These are phyloP conservation scores for Colletotrichum limetticola DNA, from an alignment of 2,329 filamentous ascomycete genomes.

Conservation along the genomic window DNA sequence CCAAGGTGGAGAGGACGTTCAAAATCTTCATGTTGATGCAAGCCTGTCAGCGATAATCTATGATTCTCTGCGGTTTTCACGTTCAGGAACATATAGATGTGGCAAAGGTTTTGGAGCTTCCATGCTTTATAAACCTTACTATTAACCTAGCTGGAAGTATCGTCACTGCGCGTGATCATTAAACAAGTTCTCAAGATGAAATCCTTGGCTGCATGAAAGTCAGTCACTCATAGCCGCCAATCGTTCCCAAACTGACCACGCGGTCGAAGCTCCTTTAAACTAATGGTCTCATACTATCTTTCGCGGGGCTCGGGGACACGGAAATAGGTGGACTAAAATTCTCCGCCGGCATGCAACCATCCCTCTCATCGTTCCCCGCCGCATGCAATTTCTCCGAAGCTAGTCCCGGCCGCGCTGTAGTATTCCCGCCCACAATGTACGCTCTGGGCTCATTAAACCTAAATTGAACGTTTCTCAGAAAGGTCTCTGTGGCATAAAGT, in stretches of 20 bases:
- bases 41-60: background rate
- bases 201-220: slow-evolving; percentile 17
- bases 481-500: background rate
- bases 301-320: background rate
- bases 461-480: background rate
- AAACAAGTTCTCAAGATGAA: background rate
- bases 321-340: slow-evolving; percentile 30
- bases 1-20: slow-evolving; percentile 5
- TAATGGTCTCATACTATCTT: background rate
- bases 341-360: background rate
- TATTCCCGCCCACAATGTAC: slow-evolving; percentile 12
- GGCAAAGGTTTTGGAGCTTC: too few relatives aligned
- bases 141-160: too few relatives aligned
- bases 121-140: too few relatives aligned
- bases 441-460: background rate
- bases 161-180: too few relatives aligned
- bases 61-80: background rate
- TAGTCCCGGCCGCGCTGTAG: background rate
- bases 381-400: background rate
- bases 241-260: background rate
- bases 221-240: background rate
- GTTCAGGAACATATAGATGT: too few relatives aligned
- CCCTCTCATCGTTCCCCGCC: background rate
- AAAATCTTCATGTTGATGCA: slow-evolving; percentile 13
- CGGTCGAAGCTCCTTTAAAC: background rate